Evolutionary conservation across 2,329 filamentous ascomycete genomes (phyloP).

Genomic region (Alternaria metachromatica): DNA sequence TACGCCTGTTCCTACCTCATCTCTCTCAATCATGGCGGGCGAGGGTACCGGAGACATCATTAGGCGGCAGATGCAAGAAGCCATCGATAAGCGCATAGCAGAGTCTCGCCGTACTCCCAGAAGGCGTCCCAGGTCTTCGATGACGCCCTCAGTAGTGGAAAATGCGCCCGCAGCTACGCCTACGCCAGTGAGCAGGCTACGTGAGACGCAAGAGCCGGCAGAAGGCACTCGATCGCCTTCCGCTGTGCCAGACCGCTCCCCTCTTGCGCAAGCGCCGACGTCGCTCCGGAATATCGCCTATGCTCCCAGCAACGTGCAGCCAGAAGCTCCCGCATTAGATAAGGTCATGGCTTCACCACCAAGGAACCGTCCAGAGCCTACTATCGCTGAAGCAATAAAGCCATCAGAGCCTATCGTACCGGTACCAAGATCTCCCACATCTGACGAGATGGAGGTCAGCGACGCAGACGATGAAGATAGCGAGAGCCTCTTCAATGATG

Average conservation of each 20-base stretch:
- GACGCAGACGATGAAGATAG: constrained; percentile 29
- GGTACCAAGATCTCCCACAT: neutral
- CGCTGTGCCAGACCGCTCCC: constrained; percentile 39
- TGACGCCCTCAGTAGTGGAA: neutral
- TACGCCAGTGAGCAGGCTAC: constrained; percentile 5
- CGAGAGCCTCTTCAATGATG: constrained; percentile 34
- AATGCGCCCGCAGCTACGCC: neutral
- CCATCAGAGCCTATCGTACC: neutral
- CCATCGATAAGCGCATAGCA: constrained; percentile 9
- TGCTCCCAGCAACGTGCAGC: constrained; percentile 17
- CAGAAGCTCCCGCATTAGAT: constrained; percentile 1
- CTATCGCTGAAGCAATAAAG: constrained; percentile 7
- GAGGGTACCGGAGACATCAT: constrained; percentile 11
- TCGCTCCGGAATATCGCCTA: constrained; percentile 38
- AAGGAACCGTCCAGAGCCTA: neutral
- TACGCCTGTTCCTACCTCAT: constrained; percentile 22
- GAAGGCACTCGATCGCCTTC: constrained; percentile 45
- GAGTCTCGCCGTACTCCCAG: constrained; percentile 21
- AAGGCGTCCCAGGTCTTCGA: constrained; percentile 5
- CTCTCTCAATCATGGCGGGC: constrained; percentile 23
- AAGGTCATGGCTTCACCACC: constrained; percentile 1
- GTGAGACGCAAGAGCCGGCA: constrained; percentile 1
- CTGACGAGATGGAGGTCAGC: constrained; percentile 26
- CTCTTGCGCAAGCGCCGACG: constrained; percentile 30
- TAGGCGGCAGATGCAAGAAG: constrained; percentile 15